phyloP scores from a whole-genome alignment of 768 basidiomycete species.

The Harrya chromipes region DNA sequence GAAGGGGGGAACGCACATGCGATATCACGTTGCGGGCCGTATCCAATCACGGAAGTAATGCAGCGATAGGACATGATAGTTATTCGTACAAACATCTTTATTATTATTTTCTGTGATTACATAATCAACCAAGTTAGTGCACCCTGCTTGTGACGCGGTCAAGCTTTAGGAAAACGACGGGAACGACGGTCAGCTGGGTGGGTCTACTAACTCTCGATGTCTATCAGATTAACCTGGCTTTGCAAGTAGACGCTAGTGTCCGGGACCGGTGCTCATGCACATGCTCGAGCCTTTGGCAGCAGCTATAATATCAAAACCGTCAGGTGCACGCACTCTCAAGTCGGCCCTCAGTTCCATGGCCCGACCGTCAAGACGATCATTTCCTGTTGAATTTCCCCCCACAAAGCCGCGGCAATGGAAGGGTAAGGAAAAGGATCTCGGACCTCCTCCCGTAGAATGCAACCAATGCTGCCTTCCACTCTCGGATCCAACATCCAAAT shows the following conservation, averaged over 20 bases:
- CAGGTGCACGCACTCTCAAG: conserved; percentile 26
- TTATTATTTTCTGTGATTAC: conserved; percentile 19
- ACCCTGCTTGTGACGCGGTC: not conserved
- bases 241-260: conserved; percentile 7
- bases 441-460: conserved; percentile 27
- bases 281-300: conserved; percentile 67
- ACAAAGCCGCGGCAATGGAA: conserved; percentile 51
- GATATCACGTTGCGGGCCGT: conserved; percentile 2
- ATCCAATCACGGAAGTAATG: no score
- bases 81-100: no score
- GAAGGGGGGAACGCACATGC: conserved; percentile 1
- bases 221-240: not conserved
- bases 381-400: conserved; percentile 52
- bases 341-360: conserved; percentile 29
- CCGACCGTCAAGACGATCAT: conserved; percentile 28
- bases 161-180: conserved; percentile 1
- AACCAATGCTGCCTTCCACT: conserved; percentile 24
- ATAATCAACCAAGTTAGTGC: conserved; percentile 8
- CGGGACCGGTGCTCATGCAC: conserved; percentile 39
- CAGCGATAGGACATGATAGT: no score
- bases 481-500: conserved; percentile 36
- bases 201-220: not conserved
- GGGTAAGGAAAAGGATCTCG: conserved; percentile 48
- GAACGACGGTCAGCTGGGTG: conserved; percentile 11
- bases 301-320: conserved; percentile 42